phyloP scores from a whole-genome alignment of 2,329 filamentous ascomycete species.

The Mycosphaerelloides madeirae region DNA sequence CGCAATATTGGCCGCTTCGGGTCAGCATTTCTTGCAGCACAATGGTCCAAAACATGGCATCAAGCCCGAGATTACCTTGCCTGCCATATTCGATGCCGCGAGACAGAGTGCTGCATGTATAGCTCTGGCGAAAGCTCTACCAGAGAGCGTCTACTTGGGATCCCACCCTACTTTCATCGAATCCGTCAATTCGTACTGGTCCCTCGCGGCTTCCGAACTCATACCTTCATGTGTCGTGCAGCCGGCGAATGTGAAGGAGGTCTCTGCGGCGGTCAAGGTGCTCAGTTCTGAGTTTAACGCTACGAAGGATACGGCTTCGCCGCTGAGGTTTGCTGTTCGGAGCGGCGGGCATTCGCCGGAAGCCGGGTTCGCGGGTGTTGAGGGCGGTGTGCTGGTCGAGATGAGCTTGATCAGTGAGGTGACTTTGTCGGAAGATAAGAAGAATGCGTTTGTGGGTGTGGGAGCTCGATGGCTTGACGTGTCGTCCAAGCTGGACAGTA shows the following conservation, averaged over 20 bases:
- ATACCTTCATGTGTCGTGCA: background rate
- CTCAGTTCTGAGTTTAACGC: background rate
- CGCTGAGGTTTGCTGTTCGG: background rate
- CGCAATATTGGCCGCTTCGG: too few species aligned
- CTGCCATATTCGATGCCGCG: background rate
- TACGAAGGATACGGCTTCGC: background rate
- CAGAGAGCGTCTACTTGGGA: background rate
- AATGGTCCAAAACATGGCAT: too few species aligned
- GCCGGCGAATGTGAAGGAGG: background rate
- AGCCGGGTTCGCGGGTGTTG: background rate
- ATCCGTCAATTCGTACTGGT: background rate
- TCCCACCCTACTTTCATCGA: background rate
- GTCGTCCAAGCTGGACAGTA: slow-evolving; percentile 37
- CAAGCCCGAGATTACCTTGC: too few species aligned
- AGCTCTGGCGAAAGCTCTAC: background rate
- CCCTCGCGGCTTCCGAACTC: background rate
- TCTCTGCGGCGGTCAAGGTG: background rate
- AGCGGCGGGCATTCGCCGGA: background rate
- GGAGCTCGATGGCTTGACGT: slow-evolving; percentile 47
- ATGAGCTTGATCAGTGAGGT: background rate
- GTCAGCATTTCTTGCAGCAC: too few species aligned
- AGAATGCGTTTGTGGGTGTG: slow-evolving; percentile 36
- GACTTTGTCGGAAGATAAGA: background rate
- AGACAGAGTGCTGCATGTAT: background rate
- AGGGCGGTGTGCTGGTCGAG: background rate